Percentiles rank a stretch among this genome's conserved stretches.
phyloP scores from a whole-genome alignment of 768 basidiomycete species.

The Mycena crocata region DNA sequence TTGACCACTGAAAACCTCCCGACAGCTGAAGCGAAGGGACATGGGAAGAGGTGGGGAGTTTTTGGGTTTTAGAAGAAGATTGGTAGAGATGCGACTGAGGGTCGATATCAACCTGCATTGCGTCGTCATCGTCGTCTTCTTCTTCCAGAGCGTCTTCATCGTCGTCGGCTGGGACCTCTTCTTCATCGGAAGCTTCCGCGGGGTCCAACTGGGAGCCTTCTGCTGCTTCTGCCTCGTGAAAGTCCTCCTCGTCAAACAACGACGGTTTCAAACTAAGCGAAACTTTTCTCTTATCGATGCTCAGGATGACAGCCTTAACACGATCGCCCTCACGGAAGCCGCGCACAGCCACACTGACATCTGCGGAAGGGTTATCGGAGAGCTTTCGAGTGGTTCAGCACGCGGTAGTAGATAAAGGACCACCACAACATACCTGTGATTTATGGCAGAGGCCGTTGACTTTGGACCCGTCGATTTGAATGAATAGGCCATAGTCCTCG shows the following conservation, averaged over 20 bases:
- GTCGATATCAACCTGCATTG: slow-evolving; percentile 61
- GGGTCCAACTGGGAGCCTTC: slow-evolving; percentile 28
- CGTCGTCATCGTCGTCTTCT: slow-evolving; percentile 52
- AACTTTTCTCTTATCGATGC: slow-evolving; percentile 80
- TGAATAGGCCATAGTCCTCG: slow-evolving; percentile 93
- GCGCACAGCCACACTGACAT: slow-evolving; percentile 79
- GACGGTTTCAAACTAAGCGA: slow-evolving; percentile 93
- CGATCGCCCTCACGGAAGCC: slow-evolving; percentile 89
- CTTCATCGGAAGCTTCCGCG: slow-evolving; percentile 42
- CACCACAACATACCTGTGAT: slow-evolving; percentile 70
- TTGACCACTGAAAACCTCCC: slow-evolving; percentile 81
- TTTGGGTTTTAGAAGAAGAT: slow-evolving; percentile 29
- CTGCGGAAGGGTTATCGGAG: slow-evolving; percentile 87
- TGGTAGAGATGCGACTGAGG: slow-evolving; percentile 41
- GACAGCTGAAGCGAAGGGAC: slow-evolving; percentile 61
- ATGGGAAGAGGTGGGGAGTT: slow-evolving; percentile 29
- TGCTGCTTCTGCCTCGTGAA: slow-evolving; percentile 49
- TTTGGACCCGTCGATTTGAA: slow-evolving; percentile 87
- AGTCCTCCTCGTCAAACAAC: slow-evolving; percentile 79
- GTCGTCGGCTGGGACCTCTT: slow-evolving; percentile 40
- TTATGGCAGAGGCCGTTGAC: slow-evolving; percentile 94
- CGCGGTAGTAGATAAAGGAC: slow-evolving; percentile 9
- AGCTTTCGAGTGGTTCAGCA: slow-evolving; percentile 60
- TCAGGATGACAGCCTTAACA: slow-evolving; percentile 82
- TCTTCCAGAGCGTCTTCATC: slow-evolving; percentile 40